Base-by-base conservation (phyloP, 345 rosid genomes). In the Citrus glauca region DNA sequence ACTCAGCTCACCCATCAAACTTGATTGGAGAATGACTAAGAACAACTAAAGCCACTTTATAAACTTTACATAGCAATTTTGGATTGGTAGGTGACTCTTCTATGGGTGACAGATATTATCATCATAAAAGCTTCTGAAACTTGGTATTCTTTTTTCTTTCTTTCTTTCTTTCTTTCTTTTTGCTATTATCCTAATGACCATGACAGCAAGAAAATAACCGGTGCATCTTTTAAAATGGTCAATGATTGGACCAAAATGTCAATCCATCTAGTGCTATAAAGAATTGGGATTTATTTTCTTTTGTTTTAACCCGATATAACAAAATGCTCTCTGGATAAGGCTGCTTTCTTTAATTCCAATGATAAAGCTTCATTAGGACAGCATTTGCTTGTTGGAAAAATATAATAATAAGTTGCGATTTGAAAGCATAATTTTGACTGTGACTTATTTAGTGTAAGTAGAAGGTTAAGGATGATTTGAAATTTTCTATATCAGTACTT, bases 221-320 rank as follows among this genome's bases (percentile, higher is more conserved):
- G 35, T 38, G 57, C 77, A 38, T 73, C 77, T 73, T 60, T 72
- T 17, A 3, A 37, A 73, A 27, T 25, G 37, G 56, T 25, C 76
- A 73, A 73, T 73, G 24, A 45, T 13, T 48, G 61, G 74, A 61
- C 68, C 77, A 73, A 38, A 57, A 35, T 72, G n/a, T 61, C 20
- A 38, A 38, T 38, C 24, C 57, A 27, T 40, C 30, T 27, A 0
- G 42, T 72, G 64, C 42, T 59, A 14, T 27, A n/a, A 37, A 24
- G 13, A 13, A 72, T 4, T 72, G 66, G 64, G 20, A 57, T 53
- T 53, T 53, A 35, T 13, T 45, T 45, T 45, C 50, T 11, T 10
- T 45, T 71, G 35, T 69, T 69, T 35, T 35, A 33, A 57, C 28
- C 53, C 40, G 33, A 35, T 72, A 1, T 6, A 35, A 37, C 13